Evolutionary conservation across 805 yeast species (phyloP), one percentile per base, ranked within the genome.

Genomic region (Candida anglica): DNA sequence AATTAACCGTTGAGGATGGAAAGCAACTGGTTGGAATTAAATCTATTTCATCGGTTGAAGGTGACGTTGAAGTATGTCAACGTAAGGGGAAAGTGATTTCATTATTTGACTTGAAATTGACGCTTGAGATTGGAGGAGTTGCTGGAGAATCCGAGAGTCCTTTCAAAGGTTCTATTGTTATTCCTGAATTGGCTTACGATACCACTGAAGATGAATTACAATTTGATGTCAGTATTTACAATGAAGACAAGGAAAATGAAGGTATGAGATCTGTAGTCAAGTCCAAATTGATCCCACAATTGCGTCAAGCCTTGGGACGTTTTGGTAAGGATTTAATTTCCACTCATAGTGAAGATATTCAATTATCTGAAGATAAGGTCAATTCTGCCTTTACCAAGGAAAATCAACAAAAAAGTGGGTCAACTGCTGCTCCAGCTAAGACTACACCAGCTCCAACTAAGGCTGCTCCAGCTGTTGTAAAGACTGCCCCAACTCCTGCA

Each of bases 41-140:
- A 10, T 43, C 62, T 17, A 65, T 85, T 11, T 73, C 78, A 14
- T 63, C 75, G 13, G 71, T 91, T 15, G 95, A 86, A 49, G 99
- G 99, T 34, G 99, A 93, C 50, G 95, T 89, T 44, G 98, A 89
- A 54, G 98, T 93, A 19, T 83, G 87, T 46, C 98, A 93, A 66
- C 79, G 98, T 49, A 93, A 93, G 60, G 98, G 99, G 11, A 89
- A 91, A 58, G 94, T 91, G 17, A 89, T 93, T 48, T 84, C 95
- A 4, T 63, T 93, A 39, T 93, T 87, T 58, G 98, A 93, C 50
- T 66, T 93, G 53, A 73, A 79, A 41, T 40, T 89, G 31, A 78
- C 73, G 2, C 54, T 89, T 38, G 68, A 67, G n/a, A 75, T 79
- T 47, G 57, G 52, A 6, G 87, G 89, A 5, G 39, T 39, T 22